Evolutionary conservation across 495 filamentous ascomycete species (phyloP).

Genomic region (Aspergillus biplanus): DNA sequence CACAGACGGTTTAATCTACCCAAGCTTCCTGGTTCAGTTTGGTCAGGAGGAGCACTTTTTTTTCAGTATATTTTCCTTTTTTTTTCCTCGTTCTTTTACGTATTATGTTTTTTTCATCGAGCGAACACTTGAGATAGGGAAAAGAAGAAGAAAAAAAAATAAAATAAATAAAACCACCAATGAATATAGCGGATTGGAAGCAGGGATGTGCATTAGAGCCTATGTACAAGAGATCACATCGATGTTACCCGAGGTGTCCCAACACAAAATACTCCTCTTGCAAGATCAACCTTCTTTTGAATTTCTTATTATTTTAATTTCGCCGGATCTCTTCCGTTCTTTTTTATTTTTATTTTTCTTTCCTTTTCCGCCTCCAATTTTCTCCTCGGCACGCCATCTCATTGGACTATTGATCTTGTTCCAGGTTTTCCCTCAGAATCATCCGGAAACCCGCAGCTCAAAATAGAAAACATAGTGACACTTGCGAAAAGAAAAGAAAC

Average conservation of each 20-base stretch:
- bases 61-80: too few relatives aligned
- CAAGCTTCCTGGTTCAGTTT: too few relatives aligned
- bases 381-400: background rate
- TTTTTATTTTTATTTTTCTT: constrained; percentile 10
- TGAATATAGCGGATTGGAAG: background rate
- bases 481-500: too few relatives aligned
- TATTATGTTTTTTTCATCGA: too few relatives aligned
- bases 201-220: background rate
- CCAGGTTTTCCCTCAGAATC: constrained; percentile 1
- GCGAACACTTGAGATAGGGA: too few relatives aligned
- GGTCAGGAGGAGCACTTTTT: too few relatives aligned
- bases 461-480: background rate
- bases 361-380: background rate
- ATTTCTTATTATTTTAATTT: constrained; percentile 1
- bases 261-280: background rate
- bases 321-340: background rate
- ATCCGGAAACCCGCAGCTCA: background rate
- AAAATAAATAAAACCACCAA: background rate
- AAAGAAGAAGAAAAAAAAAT: too few relatives aligned
- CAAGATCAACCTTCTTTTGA: constrained; percentile 1
- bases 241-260: constrained; percentile 16
- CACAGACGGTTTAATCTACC: background rate
- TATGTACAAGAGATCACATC: constrained; percentile 18
- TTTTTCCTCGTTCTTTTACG: too few relatives aligned
- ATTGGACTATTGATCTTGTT: background rate